Evolutionary conservation across 2,329 filamentous ascomycete species (phyloP), one percentile per base, ranked within the genome.

Genomic region (Graphiopsis chlorocephala): DNA sequence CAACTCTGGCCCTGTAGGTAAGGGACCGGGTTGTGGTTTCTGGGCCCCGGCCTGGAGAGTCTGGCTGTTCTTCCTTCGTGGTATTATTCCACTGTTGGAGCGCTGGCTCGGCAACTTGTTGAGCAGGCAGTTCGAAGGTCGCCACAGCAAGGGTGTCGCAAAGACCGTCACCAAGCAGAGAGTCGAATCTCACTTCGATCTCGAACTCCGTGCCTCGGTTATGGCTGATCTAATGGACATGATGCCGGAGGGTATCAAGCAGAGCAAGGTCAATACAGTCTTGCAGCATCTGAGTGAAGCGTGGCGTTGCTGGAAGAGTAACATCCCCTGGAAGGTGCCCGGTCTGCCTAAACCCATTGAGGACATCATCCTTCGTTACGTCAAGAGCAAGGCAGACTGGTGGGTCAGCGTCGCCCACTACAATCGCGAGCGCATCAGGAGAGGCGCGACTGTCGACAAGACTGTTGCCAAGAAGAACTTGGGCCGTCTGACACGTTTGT

Each of bases 221-320:
- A 99, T 99, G 94, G 93, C 94, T 52, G 95, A 99, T 79, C 83
- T 99, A 59, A 97, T 97, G 91, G 95, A 99, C 74, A 99, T 99
- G 96, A 99, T 99, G 95, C 95, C 95, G 0, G 96, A 99, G 77
- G 95, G 95, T 70, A 98, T 99, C 81, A 97, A 97, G 78, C 95
- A 99, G 77, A 99, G 95, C 82, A 99, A 99, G 81, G 93, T 99
- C 78, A 97, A 99, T 78, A 97, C 93, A 1, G 94, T 99, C 52
- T 82, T 99, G 62, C 95, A 98, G 75, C 96, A 99, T 84, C 81
- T 99, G 48, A 98, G 94, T 0, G 95, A 99, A 81, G 95, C 95
- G 15, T 99, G 95, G 95, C 87, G 95, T 81, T 99, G 95, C 82
- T 99, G 95, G 95, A 99, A 99, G 88, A 97, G 93, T 80, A 99